These are phyloP conservation scores for Lathyrus tuberosus DNA, from an alignment of 306 rosid genomes.

Conservation along the genomic window DNA sequence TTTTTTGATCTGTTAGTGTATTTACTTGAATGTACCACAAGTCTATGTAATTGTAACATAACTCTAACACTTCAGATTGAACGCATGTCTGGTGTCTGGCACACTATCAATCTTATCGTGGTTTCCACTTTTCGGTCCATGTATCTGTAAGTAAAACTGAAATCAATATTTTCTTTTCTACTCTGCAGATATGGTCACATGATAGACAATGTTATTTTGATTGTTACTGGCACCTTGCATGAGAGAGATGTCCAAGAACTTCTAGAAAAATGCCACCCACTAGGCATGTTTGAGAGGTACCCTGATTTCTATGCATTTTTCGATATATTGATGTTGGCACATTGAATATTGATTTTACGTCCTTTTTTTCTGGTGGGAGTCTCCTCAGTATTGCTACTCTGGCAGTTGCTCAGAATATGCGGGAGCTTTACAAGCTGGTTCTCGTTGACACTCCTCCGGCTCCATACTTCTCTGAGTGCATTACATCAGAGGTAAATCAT, in stretches of 20 bases:
- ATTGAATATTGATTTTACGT: conserved; percentile 8
- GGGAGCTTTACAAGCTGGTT: conserved; percentile 95
- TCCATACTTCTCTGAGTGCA: conserved; percentile 96
- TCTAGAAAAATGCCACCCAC: conserved; percentile 97
- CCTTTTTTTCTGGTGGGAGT: not conserved
- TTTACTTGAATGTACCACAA: not conserved
- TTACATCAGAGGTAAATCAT: conserved; percentile 87
- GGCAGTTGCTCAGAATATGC: conserved; percentile 98
- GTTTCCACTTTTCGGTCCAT: not conserved
- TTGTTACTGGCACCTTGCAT: conserved; percentile 97
- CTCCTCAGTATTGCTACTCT: conserved; percentile 91
- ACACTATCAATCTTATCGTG: not conserved
- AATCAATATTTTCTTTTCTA: conserved; percentile 23
- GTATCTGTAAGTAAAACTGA: conserved; percentile 17
- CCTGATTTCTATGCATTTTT: conserved; percentile 15
- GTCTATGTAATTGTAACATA: not conserved
- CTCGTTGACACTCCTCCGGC: conserved; percentile 99
- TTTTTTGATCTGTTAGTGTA: not conserved
- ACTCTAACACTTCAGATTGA: not conserved
- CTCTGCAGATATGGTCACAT: conserved; percentile 90
- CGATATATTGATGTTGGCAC: not conserved
- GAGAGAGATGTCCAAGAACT: conserved; percentile 99
- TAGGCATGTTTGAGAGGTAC: conserved; percentile 99
- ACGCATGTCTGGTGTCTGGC: not conserved
- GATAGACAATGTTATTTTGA: conserved; percentile 98